Percentiles rank a stretch among this genome's conserved stretches.
Evolutionary conservation across 2,329 filamentous ascomycete species (phyloP).

Genomic region (Tympanopsis confertula): DNA sequence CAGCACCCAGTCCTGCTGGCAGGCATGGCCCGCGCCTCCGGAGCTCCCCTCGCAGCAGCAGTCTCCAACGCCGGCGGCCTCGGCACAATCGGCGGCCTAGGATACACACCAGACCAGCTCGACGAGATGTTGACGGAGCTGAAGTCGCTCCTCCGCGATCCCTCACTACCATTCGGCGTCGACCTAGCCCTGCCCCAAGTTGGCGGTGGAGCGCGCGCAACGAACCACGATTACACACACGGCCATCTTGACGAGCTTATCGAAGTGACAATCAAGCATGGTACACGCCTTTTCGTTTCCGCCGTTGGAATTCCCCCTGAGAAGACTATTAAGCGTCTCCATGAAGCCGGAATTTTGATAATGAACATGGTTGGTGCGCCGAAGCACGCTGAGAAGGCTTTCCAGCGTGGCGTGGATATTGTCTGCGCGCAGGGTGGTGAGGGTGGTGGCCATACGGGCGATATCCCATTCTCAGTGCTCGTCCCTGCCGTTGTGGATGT

Average conservation of each 20-base stretch:
- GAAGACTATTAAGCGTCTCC: conserved; percentile 62
- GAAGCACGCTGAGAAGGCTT: conserved; percentile 78
- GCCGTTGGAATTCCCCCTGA: conserved; percentile 79
- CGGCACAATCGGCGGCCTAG: conserved; percentile 61
- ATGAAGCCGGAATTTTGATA: conserved; percentile 67
- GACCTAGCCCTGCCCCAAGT: conserved; percentile 87
- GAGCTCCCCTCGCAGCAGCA: conserved; percentile 67
- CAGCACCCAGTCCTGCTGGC: conserved; percentile 82
- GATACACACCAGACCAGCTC: conserved; percentile 64
- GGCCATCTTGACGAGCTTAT: conserved; percentile 81
- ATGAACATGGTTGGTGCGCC: conserved; percentile 98
- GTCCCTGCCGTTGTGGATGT: conserved; percentile 82
- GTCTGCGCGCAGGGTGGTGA: conserved; percentile 88
- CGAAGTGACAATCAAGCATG: conserved; percentile 72
- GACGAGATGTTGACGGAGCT: conserved; percentile 75
- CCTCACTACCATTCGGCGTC: conserved; percentile 73
- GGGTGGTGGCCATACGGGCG: conserved; percentile 84
- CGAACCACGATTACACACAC: conserved; percentile 91
- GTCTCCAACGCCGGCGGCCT: conserved; percentile 83
- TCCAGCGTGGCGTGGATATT: conserved; percentile 78
- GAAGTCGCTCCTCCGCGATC: conserved; percentile 58
- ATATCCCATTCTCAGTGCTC: conserved; percentile 74
- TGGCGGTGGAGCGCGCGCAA: conserved; percentile 71
- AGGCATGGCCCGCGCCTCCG: conserved; percentile 82
- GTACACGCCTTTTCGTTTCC: conserved; percentile 74